Percentiles rank a stretch among this genome's conserved stretches.
These are phyloP conservation scores for Aspergillus biplanus DNA, from an alignment of 495 filamentous ascomycete species.

Conservation along the genomic window DNA sequence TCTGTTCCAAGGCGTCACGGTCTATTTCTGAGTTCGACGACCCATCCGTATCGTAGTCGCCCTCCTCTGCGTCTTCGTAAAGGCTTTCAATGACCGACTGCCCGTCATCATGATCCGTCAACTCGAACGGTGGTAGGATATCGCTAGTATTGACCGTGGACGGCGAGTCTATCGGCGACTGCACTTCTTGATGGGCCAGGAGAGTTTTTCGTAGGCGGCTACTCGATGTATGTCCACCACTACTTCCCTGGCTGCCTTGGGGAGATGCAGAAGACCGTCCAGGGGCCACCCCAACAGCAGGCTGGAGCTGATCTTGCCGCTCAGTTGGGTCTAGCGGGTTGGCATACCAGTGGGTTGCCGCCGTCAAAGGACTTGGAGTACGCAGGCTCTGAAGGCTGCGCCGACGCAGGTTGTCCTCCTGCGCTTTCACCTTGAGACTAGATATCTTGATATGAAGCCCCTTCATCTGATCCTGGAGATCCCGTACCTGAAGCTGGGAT, in stretches of 20 bases:
- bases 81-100: constrained; percentile 53
- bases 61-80: constrained; percentile 64
- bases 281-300: constrained; percentile 36
- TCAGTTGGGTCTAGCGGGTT: constrained; percentile 51
- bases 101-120: constrained; percentile 33
- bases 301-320: constrained; percentile 27
- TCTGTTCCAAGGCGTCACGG: constrained; percentile 50
- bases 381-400: constrained; percentile 83
- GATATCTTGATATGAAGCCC: constrained; percentile 92
- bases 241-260: constrained; percentile 32
- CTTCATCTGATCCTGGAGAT: constrained; percentile 90
- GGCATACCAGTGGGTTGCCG: constrained; percentile 75
- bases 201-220: not conserved
- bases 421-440: constrained; percentile 76
- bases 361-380: constrained; percentile 82
- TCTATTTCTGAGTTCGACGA: constrained; percentile 55
- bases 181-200: constrained; percentile 5
- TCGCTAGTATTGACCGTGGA: not conserved
- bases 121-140: constrained; percentile 11
- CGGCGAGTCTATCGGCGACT: constrained; percentile 5
- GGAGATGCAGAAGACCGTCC: constrained; percentile 31
- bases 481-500: constrained; percentile 71
- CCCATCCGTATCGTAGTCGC: constrained; percentile 32
- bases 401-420: constrained; percentile 80
- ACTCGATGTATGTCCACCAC: constrained; percentile 17